Evolutionary conservation across 2,329 filamentous ascomycete genomes (phyloP).

Genomic region (Diaporthe citrichinensis): DNA sequence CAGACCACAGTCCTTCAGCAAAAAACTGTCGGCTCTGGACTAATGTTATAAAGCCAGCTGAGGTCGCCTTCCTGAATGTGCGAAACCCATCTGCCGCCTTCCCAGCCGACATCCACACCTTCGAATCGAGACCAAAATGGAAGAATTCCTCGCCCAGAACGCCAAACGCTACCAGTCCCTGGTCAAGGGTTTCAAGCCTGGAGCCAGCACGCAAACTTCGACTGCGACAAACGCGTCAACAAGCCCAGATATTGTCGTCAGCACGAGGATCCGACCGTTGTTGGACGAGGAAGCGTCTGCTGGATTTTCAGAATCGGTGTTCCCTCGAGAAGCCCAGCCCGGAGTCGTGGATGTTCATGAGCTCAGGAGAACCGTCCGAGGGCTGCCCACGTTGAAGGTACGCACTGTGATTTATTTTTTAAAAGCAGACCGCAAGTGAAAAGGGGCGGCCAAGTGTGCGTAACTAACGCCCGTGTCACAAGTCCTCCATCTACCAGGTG

Average conservation of each 20-base stretch:
- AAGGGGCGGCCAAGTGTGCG: background rate
- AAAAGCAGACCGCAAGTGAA: background rate
- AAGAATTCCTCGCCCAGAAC: background rate
- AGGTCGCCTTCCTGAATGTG: too few species aligned
- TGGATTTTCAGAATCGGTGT: background rate
- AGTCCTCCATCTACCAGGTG: background rate
- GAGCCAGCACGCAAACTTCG: background rate
- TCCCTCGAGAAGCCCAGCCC: background rate
- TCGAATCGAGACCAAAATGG: background rate
- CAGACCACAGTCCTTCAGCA: too few species aligned
- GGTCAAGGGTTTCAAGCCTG: background rate
- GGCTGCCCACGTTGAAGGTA: background rate
- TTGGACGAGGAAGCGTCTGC: background rate
- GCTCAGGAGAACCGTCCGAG: background rate
- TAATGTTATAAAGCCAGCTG: too few species aligned
- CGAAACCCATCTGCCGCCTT: too few species aligned
- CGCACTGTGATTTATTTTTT: background rate
- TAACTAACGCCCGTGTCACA: background rate
- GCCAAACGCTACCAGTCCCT: background rate
- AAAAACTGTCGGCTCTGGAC: too few species aligned
- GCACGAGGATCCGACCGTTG: background rate
- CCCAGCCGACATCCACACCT: background rate
- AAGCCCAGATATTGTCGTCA: background rate
- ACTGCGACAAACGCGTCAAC: background rate
- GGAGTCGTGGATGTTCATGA: slow-evolving; percentile 2